Evolutionary conservation across 106 monocot genomes (phyloP), one percentile per base, ranked within the genome.

Genomic region (Iris macrosiphon): DNA sequence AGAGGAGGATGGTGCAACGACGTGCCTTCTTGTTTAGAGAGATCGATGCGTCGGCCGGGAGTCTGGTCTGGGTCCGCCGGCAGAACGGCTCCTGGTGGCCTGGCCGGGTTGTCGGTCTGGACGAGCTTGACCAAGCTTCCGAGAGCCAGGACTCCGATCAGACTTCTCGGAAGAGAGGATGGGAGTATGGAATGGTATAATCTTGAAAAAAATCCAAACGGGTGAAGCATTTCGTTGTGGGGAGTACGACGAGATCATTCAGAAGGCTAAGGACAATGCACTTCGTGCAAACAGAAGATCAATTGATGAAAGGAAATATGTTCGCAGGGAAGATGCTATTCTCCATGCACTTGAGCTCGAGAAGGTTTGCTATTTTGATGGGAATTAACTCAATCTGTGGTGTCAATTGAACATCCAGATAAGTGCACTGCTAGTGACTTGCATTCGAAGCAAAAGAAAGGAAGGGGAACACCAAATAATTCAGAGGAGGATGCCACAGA

Each of bases 71-170:
- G 88, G 82, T 88, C 25, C 82, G 79, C 10, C 71, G 88, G 39
- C 66, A 74, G 30, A 88, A 88, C 45, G 88, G 88, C 32, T 82
- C 88, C n/a, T 88, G 88, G 88, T 88, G 88, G 88, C 88, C 82
- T 11, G 88, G 88, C 8, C 32, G 60, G 61, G 61, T 88, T 25
- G 37, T 82, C 19, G 20, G 67, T 5, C 49, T 14, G 13, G 82
- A 82, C 20, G 82, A 80, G 49, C 17, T 80, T 68, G 26, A 31
- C 34, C 11, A 65, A 75, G 32, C 58, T 40, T 25, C 28, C 46
- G 41, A 78, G 57, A 57, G 55, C 71, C 0, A 79, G 87, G n/a
- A 79, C 75, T 6, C 87, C 87, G 18, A 72, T 88, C 32, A 82
- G 75, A 62, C 78, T 88, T 14, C 69, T 88, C n/a, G 87, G 87